Conservation (phyloP, 768 basidiomycete species). For the Pleurotus giganteus region DNA sequence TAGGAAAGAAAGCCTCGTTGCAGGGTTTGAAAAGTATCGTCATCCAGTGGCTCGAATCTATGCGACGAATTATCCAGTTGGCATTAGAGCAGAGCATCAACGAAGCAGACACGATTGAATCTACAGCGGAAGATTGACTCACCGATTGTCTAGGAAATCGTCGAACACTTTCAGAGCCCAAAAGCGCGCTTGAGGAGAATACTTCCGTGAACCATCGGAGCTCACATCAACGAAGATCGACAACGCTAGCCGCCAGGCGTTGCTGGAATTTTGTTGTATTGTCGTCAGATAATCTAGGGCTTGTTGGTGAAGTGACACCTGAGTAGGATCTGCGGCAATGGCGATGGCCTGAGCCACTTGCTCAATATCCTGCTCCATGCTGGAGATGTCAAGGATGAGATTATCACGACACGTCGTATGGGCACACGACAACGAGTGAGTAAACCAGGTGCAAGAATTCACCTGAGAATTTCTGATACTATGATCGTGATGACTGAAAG, state of each 20-base stretch:
- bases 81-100: neutral
- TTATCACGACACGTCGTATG: neutral
- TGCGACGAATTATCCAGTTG: slow-evolving; percentile 18
- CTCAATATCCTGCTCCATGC: slow-evolving; percentile 75
- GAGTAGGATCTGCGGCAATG: slow-evolving; percentile 82
- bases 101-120: neutral
- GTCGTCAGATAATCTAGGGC: slow-evolving; percentile 81
- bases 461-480: neutral
- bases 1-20: slow-evolving; percentile 80
- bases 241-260: slow-evolving; percentile 81
- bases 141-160: slow-evolving; percentile 83
- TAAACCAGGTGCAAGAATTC: neutral
- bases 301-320: slow-evolving; percentile 73
- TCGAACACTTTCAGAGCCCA: slow-evolving; percentile 79
- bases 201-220: slow-evolving; percentile 60
- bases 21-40: slow-evolving; percentile 65
- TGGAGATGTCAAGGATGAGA: neutral
- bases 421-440: neutral
- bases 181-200: slow-evolving; percentile 73
- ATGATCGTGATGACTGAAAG: slow-evolving; percentile 3
- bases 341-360: slow-evolving; percentile 82
- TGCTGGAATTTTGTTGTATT: slow-evolving; percentile 71
- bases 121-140: slow-evolving; percentile 28
- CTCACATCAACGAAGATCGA: slow-evolving; percentile 66
- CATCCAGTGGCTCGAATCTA: slow-evolving; percentile 67